Conservation (phyloP, 2,329 filamentous ascomycete genomes). For the Falciphora oryzae region DNA sequence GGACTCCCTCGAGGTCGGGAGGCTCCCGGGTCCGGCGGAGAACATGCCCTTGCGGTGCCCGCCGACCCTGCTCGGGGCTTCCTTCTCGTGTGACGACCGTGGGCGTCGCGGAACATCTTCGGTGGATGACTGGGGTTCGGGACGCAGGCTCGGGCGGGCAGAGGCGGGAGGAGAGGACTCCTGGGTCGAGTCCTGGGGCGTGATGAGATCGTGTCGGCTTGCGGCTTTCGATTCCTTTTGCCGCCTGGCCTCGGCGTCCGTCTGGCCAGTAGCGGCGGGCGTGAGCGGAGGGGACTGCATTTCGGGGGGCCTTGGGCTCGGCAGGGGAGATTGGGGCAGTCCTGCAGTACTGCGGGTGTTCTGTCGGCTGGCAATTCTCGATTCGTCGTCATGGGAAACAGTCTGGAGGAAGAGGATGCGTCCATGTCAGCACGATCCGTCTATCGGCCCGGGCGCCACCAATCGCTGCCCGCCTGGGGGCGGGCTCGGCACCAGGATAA, state of each 20-base stretch:
- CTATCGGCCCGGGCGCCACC: background rate
- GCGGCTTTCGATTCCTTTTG: slow-evolving; percentile 13
- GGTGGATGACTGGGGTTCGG: slow-evolving; percentile 30
- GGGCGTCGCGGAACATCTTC: slow-evolving; percentile 36
- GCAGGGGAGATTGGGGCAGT: slow-evolving; percentile 52
- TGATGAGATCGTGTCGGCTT: slow-evolving; percentile 40
- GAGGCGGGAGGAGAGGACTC: slow-evolving; percentile 39
- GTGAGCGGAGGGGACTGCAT: slow-evolving; percentile 88
- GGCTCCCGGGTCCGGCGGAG: slow-evolving; percentile 44
- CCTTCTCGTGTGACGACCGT: slow-evolving; percentile 30
- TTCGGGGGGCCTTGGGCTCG: slow-evolving; percentile 61
- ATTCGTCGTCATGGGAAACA: slow-evolving; percentile 54
- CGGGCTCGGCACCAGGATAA: background rate
- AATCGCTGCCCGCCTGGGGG: background rate
- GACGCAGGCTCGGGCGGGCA: slow-evolving; percentile 28
- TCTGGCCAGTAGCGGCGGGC: slow-evolving; percentile 64
- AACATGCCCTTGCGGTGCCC: slow-evolving; percentile 51
- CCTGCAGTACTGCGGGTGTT: slow-evolving; percentile 59
- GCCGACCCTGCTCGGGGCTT: slow-evolving; percentile 18
- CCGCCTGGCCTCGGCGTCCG: slow-evolving; percentile 29
- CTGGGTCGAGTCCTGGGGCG: slow-evolving; percentile 62
- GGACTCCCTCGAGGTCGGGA: slow-evolving; percentile 53
- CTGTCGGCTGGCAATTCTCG: slow-evolving; percentile 55
- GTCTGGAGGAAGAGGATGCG: slow-evolving; percentile 33
- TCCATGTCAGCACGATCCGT: slow-evolving; percentile 1